phyloP scores from a whole-genome alignment of 345 rosid genomes.

The Reutealis trisperma region DNA sequence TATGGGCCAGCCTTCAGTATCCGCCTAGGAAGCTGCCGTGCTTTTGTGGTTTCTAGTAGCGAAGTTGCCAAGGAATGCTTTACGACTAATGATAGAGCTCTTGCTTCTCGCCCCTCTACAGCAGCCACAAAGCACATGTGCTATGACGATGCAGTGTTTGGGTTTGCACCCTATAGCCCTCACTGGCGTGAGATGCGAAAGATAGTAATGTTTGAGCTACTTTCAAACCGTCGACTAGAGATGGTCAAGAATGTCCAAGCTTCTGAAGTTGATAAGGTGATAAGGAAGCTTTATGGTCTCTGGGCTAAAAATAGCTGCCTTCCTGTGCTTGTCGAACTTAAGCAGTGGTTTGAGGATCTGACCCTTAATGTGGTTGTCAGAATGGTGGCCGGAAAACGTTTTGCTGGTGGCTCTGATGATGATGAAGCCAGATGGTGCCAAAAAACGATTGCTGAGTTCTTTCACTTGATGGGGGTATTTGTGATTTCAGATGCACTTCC shows the following conservation, averaged over 20 bases:
- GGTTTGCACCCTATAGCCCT: slow-evolving; percentile 29
- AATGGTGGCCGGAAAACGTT: slow-evolving; percentile 54
- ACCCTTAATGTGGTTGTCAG: slow-evolving; percentile 41
- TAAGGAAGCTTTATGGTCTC: slow-evolving; percentile 20
- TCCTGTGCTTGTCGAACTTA: slow-evolving; percentile 37
- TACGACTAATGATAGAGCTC: slow-evolving; percentile 31
- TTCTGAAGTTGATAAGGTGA: slow-evolving; percentile 25
- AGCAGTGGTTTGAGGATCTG: slow-evolving; percentile 42
- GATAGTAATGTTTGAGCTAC: slow-evolving; percentile 31
- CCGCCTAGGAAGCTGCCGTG: slow-evolving; percentile 23
- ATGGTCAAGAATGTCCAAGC: slow-evolving; percentile 29
- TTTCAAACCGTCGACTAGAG: slow-evolving; percentile 38
- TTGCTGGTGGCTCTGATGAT: slow-evolving; percentile 14
- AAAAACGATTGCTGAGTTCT: slow-evolving; percentile 39
- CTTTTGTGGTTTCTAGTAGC: slow-evolving; percentile 30
- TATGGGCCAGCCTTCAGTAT: slow-evolving; percentile 34
- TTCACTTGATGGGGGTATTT: slow-evolving; percentile 49
- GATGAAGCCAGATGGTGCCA: slow-evolving; percentile 40
- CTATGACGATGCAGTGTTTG: slow-evolving; percentile 36
- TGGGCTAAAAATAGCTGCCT: slow-evolving; percentile 6
- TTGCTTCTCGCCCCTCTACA: slow-evolving; percentile 33
- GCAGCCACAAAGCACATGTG: slow-evolving; percentile 20
- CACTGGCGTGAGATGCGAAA: slow-evolving; percentile 45
- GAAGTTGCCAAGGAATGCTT: slow-evolving; percentile 36
- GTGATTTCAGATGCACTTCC: slow-evolving; percentile 64